Evolutionary conservation across 2,329 filamentous ascomycete species (phyloP).

Genomic region (Colletotrichum tanaceti): DNA sequence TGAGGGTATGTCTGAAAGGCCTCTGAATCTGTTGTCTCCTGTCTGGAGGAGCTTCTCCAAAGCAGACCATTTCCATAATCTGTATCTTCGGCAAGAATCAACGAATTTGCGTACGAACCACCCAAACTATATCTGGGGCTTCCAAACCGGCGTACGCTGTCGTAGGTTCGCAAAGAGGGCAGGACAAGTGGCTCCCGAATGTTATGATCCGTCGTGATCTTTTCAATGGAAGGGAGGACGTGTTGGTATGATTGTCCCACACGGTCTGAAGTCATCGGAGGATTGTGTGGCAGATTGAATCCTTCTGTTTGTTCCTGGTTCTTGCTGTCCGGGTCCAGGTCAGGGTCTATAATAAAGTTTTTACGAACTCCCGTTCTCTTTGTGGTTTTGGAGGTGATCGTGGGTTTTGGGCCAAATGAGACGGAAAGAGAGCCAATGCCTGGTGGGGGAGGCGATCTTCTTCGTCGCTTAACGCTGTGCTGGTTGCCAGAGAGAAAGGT

Average conservation of each 20-base stretch:
- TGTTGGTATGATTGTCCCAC: background rate
- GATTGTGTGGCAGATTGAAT: background rate
- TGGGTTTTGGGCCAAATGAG: conserved; percentile 1
- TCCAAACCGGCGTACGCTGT: background rate
- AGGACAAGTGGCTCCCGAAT: background rate
- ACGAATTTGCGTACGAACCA: background rate
- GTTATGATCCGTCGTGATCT: background rate
- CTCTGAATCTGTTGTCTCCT: background rate
- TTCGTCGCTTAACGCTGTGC: conserved; percentile 7
- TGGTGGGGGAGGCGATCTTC: background rate
- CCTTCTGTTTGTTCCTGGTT: background rate
- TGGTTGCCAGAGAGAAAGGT: background rate
- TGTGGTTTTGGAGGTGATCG: background rate
- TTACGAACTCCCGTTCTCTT: background rate
- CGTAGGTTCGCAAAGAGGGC: background rate
- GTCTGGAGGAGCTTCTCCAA: background rate
- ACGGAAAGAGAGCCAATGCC: conserved; percentile 7
- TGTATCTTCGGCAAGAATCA: background rate
- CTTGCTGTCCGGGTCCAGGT: background rate
- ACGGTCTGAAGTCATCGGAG: background rate
- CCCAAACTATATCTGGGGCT: background rate
- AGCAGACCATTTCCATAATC: background rate
- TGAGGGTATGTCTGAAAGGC: background rate
- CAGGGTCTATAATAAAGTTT: conserved; percentile 1
- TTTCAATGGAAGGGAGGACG: background rate